Evolutionary conservation across 2,329 filamentous ascomycete genomes (phyloP), one percentile per base, ranked within the genome.

Genomic region (Neofusicoccum parvum): DNA sequence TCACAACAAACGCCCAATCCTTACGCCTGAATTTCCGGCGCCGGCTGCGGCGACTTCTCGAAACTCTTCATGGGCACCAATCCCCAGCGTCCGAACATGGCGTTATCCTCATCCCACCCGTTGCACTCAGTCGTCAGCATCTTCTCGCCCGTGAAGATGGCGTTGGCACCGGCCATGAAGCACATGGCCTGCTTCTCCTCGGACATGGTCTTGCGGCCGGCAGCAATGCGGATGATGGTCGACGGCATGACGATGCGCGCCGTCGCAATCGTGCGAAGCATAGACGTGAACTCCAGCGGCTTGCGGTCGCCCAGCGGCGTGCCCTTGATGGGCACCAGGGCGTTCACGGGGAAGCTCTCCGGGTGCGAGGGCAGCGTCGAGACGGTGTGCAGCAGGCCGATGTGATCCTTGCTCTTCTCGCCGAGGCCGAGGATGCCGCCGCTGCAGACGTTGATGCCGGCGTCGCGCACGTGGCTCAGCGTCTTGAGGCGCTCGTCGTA

Each of bases 61-160:
- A 66, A 70, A 66, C 72, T 74, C 65, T 73, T 72, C 92, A 97
- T 96, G 1, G 92, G 91, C 73, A 87, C 84, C 66, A 95, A 80
- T 0, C 93, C 93, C 90, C 92, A 96, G 60, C 87, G 85, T 2
- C 88, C 86, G 80, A 97, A 96, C 88, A 96, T 92, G 48, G 82
- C 88, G 68, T 87, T 88, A 73, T 97, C 93, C 78, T 96, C 91
- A 68, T 95, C 92, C 91, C 92, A 97, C 36, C 92, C 92, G 70
- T 92, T 94, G 75, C 92, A 96, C 65, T 93, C 91, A 0, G 93
- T 97, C 4, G 93, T 97, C 79, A 96, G 78, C 93, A 97, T 96
- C 84, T 94, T 96, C 81, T 97, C 93, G 9, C 93, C 93, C 0
- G 93, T 97, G 75, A 97, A 97, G 39, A 97, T 90, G n/a, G 93